A percentile compares a stretch with the other conserved stretches of the same genome.
phyloP scores from a whole-genome alignment of 2,329 filamentous ascomycete species.

The Elsinoe ampelina region DNA sequence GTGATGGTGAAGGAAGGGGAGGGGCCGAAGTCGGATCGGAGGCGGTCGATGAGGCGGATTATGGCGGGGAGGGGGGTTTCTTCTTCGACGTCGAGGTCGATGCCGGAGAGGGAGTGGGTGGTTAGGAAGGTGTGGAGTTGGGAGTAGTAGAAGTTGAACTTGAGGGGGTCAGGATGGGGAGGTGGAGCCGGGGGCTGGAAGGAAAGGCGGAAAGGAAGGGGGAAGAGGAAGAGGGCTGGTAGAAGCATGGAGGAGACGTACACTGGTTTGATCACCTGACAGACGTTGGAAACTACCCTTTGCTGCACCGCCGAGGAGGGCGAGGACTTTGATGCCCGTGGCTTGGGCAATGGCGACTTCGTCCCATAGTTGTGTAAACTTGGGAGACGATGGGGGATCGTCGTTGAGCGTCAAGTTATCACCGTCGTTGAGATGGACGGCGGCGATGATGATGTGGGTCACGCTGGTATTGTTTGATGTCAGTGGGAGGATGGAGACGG shows the following conservation, averaged over 20 bases:
- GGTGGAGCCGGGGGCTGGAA: background rate
- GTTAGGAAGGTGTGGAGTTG: constrained; percentile 59
- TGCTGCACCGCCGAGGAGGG: constrained; percentile 81
- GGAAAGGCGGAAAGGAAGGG: background rate
- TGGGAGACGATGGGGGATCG: constrained; percentile 54
- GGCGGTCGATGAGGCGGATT: constrained; percentile 40
- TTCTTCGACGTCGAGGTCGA: constrained; percentile 78
- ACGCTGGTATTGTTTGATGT: constrained; percentile 50
- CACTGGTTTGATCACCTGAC: constrained; percentile 44
- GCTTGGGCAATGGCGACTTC: constrained; percentile 65
- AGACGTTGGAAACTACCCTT: constrained; percentile 59
- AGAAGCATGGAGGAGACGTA: constrained; percentile 3
- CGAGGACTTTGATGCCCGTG: constrained; percentile 68
- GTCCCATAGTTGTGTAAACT: constrained; percentile 66
- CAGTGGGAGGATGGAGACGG: constrained; percentile 54
- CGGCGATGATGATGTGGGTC: constrained; percentile 79
- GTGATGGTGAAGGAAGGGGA: constrained; percentile 60
- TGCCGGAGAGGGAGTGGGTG: constrained; percentile 53
- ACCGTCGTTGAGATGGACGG: constrained; percentile 68
- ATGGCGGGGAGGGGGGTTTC: constrained; percentile 57
- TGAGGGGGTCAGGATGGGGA: constrained; percentile 18
- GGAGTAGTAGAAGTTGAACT: constrained; percentile 65
- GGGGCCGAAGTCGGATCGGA: constrained; percentile 55
- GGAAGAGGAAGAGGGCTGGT: background rate
- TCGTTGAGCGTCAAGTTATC: constrained; percentile 70